Evolutionary conservation across 1,284 basidiomycete species (phyloP), one percentile per base, ranked within the genome.

Genomic region (Cryptococcus sp.): DNA sequence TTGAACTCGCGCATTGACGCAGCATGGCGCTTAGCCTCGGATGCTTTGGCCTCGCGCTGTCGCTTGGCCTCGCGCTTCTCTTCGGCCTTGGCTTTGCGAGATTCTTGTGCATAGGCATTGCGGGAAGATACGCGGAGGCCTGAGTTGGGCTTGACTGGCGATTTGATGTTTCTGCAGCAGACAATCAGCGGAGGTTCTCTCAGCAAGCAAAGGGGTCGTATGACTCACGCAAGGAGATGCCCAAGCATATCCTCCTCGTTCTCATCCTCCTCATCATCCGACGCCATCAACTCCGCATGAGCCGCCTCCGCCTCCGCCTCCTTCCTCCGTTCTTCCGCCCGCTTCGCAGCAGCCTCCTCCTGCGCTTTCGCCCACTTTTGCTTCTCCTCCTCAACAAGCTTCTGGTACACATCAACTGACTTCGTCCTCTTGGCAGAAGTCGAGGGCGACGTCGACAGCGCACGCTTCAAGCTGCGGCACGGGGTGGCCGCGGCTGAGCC

Each of bases 141-240:
- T 16, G 50, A 20, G 24, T 43, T 18, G 36, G 54, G 43, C 38
- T 56, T 52, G 5, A 47, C 20, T 3, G 50, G 45, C 21, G 55
- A 52, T 36, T 15, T 21, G 7, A 23, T 37, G 15, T 36, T n/a
- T 36, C 21, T 24, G 42, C 7, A 44, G 35, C 6, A n/a, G 44
- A 18, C 11, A 33, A 33, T 33, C 28, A 33, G 28, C 35, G 42
- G 28, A 18, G 16, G 13, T 47, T 35, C 20, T 46, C 20, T 36
- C 33, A 24, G 39, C 54, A 50, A 28, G 16, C 1, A 53, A 2
- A 21, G 4, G n/a, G 21, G 21, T 37, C 12, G 21, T 18, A 5
- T 7, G 21, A 60, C 58, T 48, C 40, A 60, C 58, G 33, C 24
- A 6, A 60, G 35, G 18, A 60, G 11, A n/a, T 33, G 4, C 5